A percentile compares a stretch with the other conserved stretches of the same genome.
phyloP scores from a whole-genome alignment of 495 filamentous ascomycete species.

The Trichocladium uniseriatum region DNA sequence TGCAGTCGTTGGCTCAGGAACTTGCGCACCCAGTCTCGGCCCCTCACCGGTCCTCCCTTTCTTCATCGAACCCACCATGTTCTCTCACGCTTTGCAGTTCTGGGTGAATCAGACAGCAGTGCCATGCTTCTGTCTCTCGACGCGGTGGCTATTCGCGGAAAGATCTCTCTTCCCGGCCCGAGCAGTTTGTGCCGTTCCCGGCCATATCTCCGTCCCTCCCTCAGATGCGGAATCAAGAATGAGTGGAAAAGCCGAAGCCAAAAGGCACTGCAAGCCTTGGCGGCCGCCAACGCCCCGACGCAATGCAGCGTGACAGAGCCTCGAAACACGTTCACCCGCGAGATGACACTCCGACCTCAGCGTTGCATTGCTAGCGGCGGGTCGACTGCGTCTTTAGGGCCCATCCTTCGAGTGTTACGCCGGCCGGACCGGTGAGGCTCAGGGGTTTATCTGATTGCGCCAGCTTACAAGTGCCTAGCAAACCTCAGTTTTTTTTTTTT shows the following conservation, averaged over 20 bases:
- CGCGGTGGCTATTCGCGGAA: background rate
- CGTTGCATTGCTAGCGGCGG: slow-evolving; percentile 6
- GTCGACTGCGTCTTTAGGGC: slow-evolving; percentile 1
- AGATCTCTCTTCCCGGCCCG: slow-evolving; percentile 1
- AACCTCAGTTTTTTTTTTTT: too few relatives aligned
- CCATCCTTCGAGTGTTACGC: slow-evolving; percentile 3
- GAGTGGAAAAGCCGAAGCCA: too few relatives aligned
- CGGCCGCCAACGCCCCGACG: background rate
- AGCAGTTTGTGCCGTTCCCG: background rate
- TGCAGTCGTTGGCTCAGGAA: too few relatives aligned
- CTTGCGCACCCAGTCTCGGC: slow-evolving; percentile 1
- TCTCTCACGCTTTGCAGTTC: slow-evolving; percentile 3
- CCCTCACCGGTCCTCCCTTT: slow-evolving; percentile 25
- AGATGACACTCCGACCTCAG: background rate
- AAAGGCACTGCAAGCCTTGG: background rate
- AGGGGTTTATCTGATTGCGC: background rate
- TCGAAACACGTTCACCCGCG: background rate
- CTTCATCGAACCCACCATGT: slow-evolving; percentile 22
- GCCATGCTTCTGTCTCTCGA: background rate
- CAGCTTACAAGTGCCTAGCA: too few relatives aligned
- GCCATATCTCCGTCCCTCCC: background rate
- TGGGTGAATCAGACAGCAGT: too few relatives aligned
- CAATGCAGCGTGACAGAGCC: slow-evolving; percentile 2
- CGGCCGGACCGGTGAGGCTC: slow-evolving; percentile 6
- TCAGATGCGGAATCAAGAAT: background rate